Evolutionary conservation across 371 early-diverging fungal species (phyloP).

Genomic region (Apophysomyces ossiformis): DNA sequence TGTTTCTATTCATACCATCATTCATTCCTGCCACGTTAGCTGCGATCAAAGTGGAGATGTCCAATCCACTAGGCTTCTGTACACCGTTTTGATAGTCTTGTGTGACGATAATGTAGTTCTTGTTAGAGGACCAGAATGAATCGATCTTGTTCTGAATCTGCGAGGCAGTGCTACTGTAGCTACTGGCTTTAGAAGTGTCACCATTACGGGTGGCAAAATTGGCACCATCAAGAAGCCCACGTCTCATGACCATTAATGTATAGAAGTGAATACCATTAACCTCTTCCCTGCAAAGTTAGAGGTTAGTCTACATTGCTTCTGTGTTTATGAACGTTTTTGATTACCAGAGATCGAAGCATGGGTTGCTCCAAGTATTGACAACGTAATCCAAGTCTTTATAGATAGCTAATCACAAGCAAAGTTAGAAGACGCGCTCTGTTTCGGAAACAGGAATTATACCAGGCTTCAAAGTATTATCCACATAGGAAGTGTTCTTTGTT

Average conservation of each 20-base stretch:
- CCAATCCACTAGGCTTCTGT: conserved; percentile 55
- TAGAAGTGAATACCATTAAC: conserved; percentile 65
- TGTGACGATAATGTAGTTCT: conserved; percentile 43
- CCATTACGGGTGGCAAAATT: conserved; percentile 18
- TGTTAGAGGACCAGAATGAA: conserved; percentile 48
- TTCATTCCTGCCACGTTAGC: conserved; percentile 41
- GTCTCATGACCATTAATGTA: conserved; percentile 68
- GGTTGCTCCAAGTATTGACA: conserved; percentile 39
- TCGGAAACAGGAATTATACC: not conserved
- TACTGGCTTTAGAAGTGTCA: conserved; percentile 7
- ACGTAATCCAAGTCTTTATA: conserved; percentile 68
- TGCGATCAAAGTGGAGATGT: conserved; percentile 66
- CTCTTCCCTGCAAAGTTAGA: conserved; percentile 64
- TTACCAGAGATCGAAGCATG: conserved; percentile 60
- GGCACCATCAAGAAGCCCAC: conserved; percentile 45
- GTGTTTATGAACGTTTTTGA: conserved; percentile 6
- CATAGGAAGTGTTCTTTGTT: conserved; percentile 20
- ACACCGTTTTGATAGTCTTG: conserved; percentile 36
- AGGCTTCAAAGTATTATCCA: conserved; percentile 19
- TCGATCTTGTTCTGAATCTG: conserved; percentile 38
- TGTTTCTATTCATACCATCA: conserved; percentile 26
- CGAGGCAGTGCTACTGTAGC: conserved; percentile 16
- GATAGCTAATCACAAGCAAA: conserved; percentile 20
- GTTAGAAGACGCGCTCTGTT: not conserved
- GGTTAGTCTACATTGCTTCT: not conserved